A percentile compares a stretch with the other conserved stretches of the same genome.
Conservation (phyloP, 306 rosid genomes). For the Trifolium repens region DNA sequence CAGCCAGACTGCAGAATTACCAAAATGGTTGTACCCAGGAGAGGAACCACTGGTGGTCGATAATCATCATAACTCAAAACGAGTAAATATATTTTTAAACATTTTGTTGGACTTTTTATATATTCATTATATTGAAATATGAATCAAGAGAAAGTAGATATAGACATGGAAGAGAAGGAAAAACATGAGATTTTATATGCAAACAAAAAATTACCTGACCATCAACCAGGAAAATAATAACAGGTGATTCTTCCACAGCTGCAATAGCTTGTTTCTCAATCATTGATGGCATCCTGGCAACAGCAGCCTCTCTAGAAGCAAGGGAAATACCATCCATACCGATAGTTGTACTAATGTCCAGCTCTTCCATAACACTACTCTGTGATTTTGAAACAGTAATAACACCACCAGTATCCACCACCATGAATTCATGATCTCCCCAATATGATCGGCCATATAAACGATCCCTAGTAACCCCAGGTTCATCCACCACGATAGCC, state of each 20-base stretch:
- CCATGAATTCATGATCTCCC: constrained; percentile 91
- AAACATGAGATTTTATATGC: neutral
- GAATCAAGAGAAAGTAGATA: constrained; percentile 1
- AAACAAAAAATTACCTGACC: constrained; percentile 71
- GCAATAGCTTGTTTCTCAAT: constrained; percentile 91
- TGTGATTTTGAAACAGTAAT: constrained; percentile 84
- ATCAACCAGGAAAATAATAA: constrained; percentile 80
- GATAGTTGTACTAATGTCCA: constrained; percentile 81
- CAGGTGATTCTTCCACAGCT: constrained; percentile 94
- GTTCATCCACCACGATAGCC: constrained; percentile 98
- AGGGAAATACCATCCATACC: constrained; percentile 99
- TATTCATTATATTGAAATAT: constrained; percentile 24
- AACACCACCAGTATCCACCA: constrained; percentile 96
- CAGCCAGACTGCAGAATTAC: constrained; percentile 14
- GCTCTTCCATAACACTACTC: constrained; percentile 76
- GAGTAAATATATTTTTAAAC: constrained; percentile 12
- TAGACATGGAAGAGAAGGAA: constrained; percentile 16
- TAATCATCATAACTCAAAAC: constrained; percentile 7
- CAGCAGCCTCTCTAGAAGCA: constrained; percentile 87
- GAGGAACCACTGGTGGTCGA: constrained; percentile 26
- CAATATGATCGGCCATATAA: constrained; percentile 93
- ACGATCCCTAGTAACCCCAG: constrained; percentile 97
- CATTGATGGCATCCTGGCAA: constrained; percentile 98
- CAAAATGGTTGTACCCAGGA: neutral
- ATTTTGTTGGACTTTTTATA: constrained; percentile 24